phyloP scores from a whole-genome alignment of 2,329 filamentous ascomycete species.

The Colletotrichum sublineola region DNA sequence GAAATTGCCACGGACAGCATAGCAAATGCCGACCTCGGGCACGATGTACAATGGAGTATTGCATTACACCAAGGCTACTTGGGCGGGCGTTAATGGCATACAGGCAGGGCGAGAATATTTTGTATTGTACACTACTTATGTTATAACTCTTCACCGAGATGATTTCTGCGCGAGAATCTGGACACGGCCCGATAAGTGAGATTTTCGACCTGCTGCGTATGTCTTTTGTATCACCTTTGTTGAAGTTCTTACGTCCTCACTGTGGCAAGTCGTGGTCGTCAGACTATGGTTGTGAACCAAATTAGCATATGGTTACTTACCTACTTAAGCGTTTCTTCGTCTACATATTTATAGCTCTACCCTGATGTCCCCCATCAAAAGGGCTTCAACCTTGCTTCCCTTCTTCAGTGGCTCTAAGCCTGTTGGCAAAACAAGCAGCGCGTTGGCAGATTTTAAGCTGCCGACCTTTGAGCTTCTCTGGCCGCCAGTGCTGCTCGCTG shows the following conservation, averaged over 20 bases:
- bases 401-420: constrained; percentile 74
- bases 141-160: constrained; percentile 40
- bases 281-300: neutral
- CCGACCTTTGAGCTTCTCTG: constrained; percentile 92
- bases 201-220: neutral
- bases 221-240: too few species aligned
- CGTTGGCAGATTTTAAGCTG: constrained; percentile 90
- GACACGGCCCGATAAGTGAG: accelerated
- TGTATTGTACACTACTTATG: constrained; percentile 42
- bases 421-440: constrained; percentile 80
- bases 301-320: neutral
- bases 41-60: constrained; percentile 41
- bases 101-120: constrained; percentile 42
- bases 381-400: constrained; percentile 79
- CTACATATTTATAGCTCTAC: constrained; percentile 13
- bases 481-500: constrained; percentile 86
- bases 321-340: neutral
- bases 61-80: constrained; percentile 44
- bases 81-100: constrained; percentile 44
- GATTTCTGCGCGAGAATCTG: constrained; percentile 22
- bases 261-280: neutral
- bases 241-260: neutral
- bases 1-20: constrained; percentile 24
- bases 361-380: constrained; percentile 76
- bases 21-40: constrained; percentile 30